Conservation (phyloP, 257 asterid species). For the Mitragyna speciosa region DNA sequence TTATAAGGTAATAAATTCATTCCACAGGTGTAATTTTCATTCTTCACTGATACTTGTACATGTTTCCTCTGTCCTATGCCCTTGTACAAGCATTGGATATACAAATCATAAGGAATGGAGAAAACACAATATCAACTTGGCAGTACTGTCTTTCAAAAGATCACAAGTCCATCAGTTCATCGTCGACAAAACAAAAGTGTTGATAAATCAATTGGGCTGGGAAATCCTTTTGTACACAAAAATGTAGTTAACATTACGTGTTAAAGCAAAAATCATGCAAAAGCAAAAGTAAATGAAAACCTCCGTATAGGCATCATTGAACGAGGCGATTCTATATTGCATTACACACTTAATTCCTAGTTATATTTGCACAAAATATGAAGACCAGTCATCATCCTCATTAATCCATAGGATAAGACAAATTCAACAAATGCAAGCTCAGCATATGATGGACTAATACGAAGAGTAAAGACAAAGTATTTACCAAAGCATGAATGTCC, state of each 20-base stretch:
- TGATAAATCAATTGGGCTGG: background rate
- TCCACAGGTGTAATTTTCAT: background rate
- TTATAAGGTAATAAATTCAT: background rate
- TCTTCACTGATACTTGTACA: background rate
- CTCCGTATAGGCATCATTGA: background rate
- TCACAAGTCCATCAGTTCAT: background rate
- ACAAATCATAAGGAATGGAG: background rate
- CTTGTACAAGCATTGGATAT: background rate
- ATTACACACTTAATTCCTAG: background rate
- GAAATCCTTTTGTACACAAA: too few relatives aligned
- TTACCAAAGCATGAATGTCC: background rate
- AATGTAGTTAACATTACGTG: background rate
- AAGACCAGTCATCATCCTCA: background rate
- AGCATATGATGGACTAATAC: background rate
- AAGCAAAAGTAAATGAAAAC: background rate
- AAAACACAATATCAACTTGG: background rate
- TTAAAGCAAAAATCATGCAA: background rate
- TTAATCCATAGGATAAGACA: background rate
- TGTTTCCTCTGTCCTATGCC: background rate
- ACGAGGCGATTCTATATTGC: background rate
- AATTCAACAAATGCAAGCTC: background rate
- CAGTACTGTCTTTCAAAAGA: background rate
- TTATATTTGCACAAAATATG: background rate
- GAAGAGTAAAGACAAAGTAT: background rate
- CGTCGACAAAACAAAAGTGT: background rate